phyloP scores from a whole-genome alignment of 2,329 filamentous ascomycete genomes.

The Alternaria alternata region DNA sequence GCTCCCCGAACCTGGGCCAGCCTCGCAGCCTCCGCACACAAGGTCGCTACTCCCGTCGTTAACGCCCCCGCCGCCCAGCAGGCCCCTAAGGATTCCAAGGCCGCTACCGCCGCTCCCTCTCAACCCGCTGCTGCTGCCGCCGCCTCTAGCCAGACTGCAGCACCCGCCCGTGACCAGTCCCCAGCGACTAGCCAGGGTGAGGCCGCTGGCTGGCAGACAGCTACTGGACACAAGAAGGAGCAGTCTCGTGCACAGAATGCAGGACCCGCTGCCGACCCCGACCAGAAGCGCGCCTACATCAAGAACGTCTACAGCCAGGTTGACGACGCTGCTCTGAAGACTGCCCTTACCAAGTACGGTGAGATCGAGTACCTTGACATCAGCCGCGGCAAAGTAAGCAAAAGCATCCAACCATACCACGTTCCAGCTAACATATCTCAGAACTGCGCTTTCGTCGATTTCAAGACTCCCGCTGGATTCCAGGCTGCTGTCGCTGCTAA shows the following conservation, averaged over 20 bases:
- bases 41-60: conserved; percentile 54
- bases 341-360: conserved; percentile 73
- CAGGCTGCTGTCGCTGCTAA: conserved; percentile 83
- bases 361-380: conserved; percentile 71
- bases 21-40: conserved; percentile 64
- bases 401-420: neutral
- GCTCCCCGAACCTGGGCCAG: conserved; percentile 76
- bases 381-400: conserved; percentile 75
- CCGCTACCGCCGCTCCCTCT: conserved; percentile 44
- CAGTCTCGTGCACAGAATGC: conserved; percentile 77
- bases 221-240: conserved; percentile 79
- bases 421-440: conserved; percentile 51
- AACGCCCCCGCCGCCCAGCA: conserved; percentile 46
- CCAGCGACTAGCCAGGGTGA: conserved; percentile 61
- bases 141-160: conserved; percentile 41
- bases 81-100: conserved; percentile 46
- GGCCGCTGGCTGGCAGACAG: conserved; percentile 84
- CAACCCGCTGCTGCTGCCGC: conserved; percentile 29
- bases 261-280: conserved; percentile 70
- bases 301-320: conserved; percentile 95
- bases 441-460: conserved; percentile 98
- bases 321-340: conserved; percentile 74
- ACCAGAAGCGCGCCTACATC: conserved; percentile 85
- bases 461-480: conserved; percentile 80
- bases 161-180: conserved; percentile 49